These are phyloP conservation scores for Salvia miltiorrhiza DNA, from an alignment of 257 asterid genomes.

Conservation along the genomic window DNA sequence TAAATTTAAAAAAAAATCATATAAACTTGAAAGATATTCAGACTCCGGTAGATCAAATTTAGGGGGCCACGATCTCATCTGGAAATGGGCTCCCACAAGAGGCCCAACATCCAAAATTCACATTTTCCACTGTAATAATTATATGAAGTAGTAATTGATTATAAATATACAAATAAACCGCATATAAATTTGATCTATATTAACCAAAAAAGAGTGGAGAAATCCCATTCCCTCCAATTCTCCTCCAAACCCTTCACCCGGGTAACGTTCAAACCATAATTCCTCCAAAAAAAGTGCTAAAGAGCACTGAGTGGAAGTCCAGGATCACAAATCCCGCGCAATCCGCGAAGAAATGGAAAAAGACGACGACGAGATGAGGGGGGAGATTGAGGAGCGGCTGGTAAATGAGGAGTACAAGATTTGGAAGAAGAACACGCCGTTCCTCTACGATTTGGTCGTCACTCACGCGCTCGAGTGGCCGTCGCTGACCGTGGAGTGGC, in stretches of 20 bases:
- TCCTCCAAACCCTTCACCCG: constrained; percentile 3
- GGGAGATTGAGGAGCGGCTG: constrained; percentile 77
- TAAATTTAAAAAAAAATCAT: background rate
- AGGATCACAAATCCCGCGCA: background rate
- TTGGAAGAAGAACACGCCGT: constrained; percentile 93
- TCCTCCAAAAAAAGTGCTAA: background rate
- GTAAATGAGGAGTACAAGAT: constrained; percentile 95
- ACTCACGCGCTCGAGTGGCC: constrained; percentile 96
- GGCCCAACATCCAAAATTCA: constrained; percentile 11
- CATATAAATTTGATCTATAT: no score
- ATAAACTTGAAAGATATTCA: background rate
- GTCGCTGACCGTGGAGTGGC: constrained; percentile 89
- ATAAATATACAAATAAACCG: no score
- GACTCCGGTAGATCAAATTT: background rate
- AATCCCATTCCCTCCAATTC: constrained; percentile 30
- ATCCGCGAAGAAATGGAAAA: constrained; percentile 49
- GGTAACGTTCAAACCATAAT: constrained; percentile 7
- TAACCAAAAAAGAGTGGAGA: background rate
- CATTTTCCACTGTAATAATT: no score
- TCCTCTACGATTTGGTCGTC: constrained; percentile 83
- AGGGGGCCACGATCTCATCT: background rate
- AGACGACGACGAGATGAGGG: constrained; percentile 92
- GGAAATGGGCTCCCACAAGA: background rate
- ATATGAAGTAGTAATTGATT: no score
- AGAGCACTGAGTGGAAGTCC: background rate